These are phyloP conservation scores for Pseudogymnoascus sp. DNA, from an alignment of 2,329 filamentous ascomycete genomes.

Conservation along the genomic window DNA sequence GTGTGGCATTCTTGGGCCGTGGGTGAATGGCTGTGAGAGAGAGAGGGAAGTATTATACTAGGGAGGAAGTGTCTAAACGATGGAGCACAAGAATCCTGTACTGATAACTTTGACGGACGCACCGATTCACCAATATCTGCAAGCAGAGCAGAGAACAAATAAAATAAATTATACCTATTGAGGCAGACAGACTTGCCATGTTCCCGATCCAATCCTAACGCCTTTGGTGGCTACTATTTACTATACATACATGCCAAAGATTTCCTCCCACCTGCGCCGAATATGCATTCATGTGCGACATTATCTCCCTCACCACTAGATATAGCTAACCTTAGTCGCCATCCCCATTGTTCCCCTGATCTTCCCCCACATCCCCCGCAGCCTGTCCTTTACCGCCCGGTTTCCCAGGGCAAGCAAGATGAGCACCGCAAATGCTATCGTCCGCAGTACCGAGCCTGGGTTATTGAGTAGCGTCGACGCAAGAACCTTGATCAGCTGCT, in stretches of 20 bases:
- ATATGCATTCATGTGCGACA: constrained; percentile 1
- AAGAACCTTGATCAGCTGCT: constrained; percentile 44
- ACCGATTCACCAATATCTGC: not conserved
- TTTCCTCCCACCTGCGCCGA: not conserved
- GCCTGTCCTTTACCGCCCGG: constrained; percentile 64
- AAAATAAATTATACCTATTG: not conserved
- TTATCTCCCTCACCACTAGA: constrained; percentile 42
- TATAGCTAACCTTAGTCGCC: constrained; percentile 96
- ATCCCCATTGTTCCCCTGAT: constrained; percentile 80
- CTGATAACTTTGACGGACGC: not conserved
- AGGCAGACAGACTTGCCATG: not conserved
- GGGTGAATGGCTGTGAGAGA: not conserved
- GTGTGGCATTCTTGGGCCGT: not conserved
- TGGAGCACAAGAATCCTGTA: not conserved
- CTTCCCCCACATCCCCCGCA: constrained; percentile 74
- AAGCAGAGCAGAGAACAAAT: not conserved
- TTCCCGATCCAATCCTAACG: not conserved
- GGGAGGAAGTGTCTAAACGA: not conserved
- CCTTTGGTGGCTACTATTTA: constrained; percentile 4
- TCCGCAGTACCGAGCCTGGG: constrained; percentile 49
- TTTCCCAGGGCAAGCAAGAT: constrained; percentile 70
- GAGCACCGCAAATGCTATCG: constrained; percentile 72
- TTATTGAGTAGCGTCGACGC: constrained; percentile 47
- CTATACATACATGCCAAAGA: not conserved
- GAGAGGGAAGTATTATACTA: not conserved